Base-by-base conservation (phyloP, 441 rosid species). In the Adansonia madagascariensis region DNA sequence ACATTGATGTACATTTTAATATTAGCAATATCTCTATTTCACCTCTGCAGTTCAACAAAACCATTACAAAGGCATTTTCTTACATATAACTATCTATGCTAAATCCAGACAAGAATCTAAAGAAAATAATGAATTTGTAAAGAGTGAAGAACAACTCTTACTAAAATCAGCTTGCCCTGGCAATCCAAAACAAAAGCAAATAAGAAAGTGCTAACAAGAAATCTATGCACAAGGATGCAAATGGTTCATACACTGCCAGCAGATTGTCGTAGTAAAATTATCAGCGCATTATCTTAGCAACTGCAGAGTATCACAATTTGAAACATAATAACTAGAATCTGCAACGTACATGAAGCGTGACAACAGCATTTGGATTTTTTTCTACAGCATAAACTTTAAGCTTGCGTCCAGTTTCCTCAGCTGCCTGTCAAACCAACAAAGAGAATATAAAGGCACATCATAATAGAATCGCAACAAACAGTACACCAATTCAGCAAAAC, bases 321-420 rank as follows among this genome's bases (percentile, higher is more conserved):
- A 76, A 65, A 75, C 8, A 80, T 20, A 65, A 66, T 35, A 64
- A 75, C 50, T 14, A 56, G 7, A 75, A 68, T 73, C 20, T 52
- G 67, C 46, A 82, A 87, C 98, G 87, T 84, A 97, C 99, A 78
- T 97, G 98, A 80, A 94, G 98, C 8, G 99, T 93, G 80, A 97
- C 97, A 77, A 94, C 94, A 77, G 99, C 99, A 87, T 97, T 94
- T 81, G 98, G 98, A 84, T 97, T 97, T 90, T 97, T 97, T 88
- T 97, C 99, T 80, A 97, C 97, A 0, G 98, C 98, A 84, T 86
- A 97, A 68, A 97, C 91, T 83, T 87, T 97, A 76, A 97, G 80
- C 84, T 89, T 94, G 68, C 94, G 87, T 35, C 91, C 95, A 47
- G 98, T 93, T 89, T 94, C 98, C 87, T 93, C 98, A 82, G 98